A percentile compares a stretch with the other conserved stretches of the same genome.
These are phyloP conservation scores for Orobanche coerulescens DNA, from an alignment of 257 asterid genomes.

Conservation along the genomic window DNA sequence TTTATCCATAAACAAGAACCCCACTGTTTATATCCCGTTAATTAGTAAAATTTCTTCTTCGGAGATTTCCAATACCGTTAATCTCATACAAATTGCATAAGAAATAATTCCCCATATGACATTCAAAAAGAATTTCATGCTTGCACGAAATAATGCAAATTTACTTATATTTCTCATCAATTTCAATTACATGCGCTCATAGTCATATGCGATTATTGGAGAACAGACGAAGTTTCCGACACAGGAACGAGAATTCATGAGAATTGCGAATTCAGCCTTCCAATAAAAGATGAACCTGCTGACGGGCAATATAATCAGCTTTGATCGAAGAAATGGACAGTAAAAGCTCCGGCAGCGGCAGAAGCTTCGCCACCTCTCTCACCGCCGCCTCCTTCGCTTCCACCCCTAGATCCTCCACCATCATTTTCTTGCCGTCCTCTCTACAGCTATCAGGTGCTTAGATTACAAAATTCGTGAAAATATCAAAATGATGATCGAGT, in stretches of 20 bases:
- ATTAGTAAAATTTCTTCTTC: background rate
- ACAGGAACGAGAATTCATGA: conserved; percentile 4
- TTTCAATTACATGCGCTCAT: conserved; percentile 19
- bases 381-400: conserved; percentile 97
- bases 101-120: background rate
- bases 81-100: background rate
- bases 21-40: background rate
- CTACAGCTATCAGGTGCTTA: conserved; percentile 13
- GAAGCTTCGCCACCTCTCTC: conserved; percentile 90
- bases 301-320: conserved; percentile 90
- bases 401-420: conserved; percentile 90
- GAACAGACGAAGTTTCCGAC: background rate
- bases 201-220: background rate
- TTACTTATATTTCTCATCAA: conserved; percentile 7
- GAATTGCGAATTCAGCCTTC: background rate
- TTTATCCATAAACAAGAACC: conserved; percentile 11
- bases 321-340: conserved; percentile 83
- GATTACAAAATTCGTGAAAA: background rate
- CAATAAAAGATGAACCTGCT: conserved; percentile 50
- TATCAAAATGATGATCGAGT: background rate
- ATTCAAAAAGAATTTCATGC: background rate
- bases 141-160: background rate
- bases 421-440: conserved; percentile 37
- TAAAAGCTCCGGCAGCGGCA: conserved; percentile 89
- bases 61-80: background rate